phyloP scores from a whole-genome alignment of 1,139 yeast genomes.

The Chernovozyma sophiae-reginae region DNA sequence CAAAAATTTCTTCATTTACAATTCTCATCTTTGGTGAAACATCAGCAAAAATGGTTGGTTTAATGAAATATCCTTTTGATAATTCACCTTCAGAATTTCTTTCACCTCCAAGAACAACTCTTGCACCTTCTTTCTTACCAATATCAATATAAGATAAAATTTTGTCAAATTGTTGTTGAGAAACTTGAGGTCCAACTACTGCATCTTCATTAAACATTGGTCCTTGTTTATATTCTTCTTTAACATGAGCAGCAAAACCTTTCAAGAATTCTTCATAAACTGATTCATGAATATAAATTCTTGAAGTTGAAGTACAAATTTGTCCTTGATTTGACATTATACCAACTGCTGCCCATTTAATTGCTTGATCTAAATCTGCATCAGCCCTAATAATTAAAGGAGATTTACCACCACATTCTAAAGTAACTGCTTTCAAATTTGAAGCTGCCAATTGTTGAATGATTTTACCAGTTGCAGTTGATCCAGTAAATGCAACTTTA shows the following conservation, averaged over 20 bases:
- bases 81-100: constrained; percentile 32
- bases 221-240: constrained; percentile 52
- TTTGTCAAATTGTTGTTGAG: constrained; percentile 63
- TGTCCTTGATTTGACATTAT: constrained; percentile 70
- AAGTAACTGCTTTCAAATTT: constrained; percentile 65
- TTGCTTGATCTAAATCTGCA: constrained; percentile 76
- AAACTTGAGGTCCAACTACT: constrained; percentile 77
- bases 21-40: constrained; percentile 50
- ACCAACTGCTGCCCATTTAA: constrained; percentile 82
- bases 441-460: constrained; percentile 59
- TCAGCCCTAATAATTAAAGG: constrained; percentile 69
- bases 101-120: constrained; percentile 45
- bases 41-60: constrained; percentile 55
- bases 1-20: constrained; percentile 56
- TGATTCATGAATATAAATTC: constrained; percentile 41
- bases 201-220: constrained; percentile 53
- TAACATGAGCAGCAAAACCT: constrained; percentile 31
- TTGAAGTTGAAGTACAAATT: constrained; percentile 44
- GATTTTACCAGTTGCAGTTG: constrained; percentile 57
- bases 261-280: constrained; percentile 48
- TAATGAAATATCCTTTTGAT: constrained; percentile 44
- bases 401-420: constrained; percentile 93
- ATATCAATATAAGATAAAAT: constrained; percentile 46
- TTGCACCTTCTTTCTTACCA: constrained; percentile 57
- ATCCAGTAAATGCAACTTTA: constrained; percentile 66